Percentiles rank a stretch among this genome's conserved stretches.
These are phyloP conservation scores for Microbotryum saponariae DNA, from an alignment of 1,284 basidiomycete species.

Conservation along the genomic window DNA sequence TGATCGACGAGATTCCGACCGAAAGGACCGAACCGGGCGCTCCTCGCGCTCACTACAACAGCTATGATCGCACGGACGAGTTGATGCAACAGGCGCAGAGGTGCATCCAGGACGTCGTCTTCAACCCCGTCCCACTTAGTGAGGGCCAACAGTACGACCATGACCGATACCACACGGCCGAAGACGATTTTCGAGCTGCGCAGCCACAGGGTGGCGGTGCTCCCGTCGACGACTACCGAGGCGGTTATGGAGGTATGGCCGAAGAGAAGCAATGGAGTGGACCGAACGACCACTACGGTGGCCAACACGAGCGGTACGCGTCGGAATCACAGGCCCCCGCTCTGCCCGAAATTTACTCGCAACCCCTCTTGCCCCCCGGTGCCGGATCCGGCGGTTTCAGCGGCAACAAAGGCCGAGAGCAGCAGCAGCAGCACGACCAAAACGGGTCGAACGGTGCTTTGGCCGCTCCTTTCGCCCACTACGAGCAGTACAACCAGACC, in stretches of 20 bases:
- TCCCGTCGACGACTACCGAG: background rate
- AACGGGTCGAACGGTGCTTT: no score
- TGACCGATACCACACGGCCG: no score
- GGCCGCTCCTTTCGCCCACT: no score
- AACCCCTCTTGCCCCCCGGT: no score
- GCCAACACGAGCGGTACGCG: background rate
- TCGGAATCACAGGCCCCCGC: no score
- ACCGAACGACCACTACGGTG: slow-evolving; percentile 1
- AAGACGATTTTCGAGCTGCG: slow-evolving; percentile 11
- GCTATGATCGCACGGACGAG: slow-evolving; percentile 31
- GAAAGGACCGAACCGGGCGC: slow-evolving; percentile 33
- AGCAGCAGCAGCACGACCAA: background rate
- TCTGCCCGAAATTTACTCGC: no score
- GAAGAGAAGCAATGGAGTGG: background rate
- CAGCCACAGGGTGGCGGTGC: background rate
- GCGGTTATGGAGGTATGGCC: background rate
- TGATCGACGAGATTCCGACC: slow-evolving; percentile 35
- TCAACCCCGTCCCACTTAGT: slow-evolving; percentile 26
- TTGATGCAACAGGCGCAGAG: slow-evolving; percentile 34
- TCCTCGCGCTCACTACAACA: slow-evolving; percentile 31
- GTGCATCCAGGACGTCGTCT: slow-evolving; percentile 35
- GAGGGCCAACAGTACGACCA: background rate
- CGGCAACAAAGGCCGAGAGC: background rate
- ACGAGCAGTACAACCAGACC: no score
- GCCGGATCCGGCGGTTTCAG: no score